Evolutionary conservation across 2,329 filamentous ascomycete species (phyloP), one percentile per base, ranked within the genome.

Genomic region (Diaporthe humulicola): DNA sequence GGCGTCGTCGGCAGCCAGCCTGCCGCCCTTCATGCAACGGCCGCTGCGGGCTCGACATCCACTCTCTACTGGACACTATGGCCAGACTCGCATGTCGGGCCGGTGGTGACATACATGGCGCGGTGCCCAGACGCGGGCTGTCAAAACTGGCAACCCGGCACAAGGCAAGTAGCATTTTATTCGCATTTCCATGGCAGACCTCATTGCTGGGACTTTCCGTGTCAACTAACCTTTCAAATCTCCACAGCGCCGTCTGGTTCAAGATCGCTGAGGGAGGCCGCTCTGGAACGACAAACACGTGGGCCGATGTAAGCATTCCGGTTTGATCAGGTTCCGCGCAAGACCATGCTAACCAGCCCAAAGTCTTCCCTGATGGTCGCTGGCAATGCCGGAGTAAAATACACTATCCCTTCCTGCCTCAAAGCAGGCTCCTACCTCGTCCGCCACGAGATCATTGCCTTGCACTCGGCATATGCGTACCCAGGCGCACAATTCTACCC

Each of bases 91-190:
- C 89, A 90, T 74, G 82, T 88, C 40, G 90, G 90, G 0, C 89
- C 90, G 1, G 80, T 88, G 1, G 83, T 91, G 73, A 91, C 90
- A 0, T 91, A 91, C 79, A 90, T 92, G 89, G 90, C 90, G 6
- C 83, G 85, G 45, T 92, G 90, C 80, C 88, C 89, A 0, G 86
- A 88, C 57, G 80, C 82, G 0, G 86, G 88, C 1, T 91, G 89
- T 80, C 85, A 86, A 71, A 82, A 82, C 71, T 90, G 85, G 78
- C 81, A 85, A 74, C 89, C 89, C 8, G 86, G 84, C 0, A 85
- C 82, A 12, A 80, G 78, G 83, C 85, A 76, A 73, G 81, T 78
- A 33, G 30, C 28, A 10, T 19, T 28, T n/a, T 0, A 40, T 12
- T 25, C n/a, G 22, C 15, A n/a, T 9, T 5, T 8, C 17, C 19